Conservation (phyloP, 352 stramenopile species). For the Peronospora farinosa region DNA sequence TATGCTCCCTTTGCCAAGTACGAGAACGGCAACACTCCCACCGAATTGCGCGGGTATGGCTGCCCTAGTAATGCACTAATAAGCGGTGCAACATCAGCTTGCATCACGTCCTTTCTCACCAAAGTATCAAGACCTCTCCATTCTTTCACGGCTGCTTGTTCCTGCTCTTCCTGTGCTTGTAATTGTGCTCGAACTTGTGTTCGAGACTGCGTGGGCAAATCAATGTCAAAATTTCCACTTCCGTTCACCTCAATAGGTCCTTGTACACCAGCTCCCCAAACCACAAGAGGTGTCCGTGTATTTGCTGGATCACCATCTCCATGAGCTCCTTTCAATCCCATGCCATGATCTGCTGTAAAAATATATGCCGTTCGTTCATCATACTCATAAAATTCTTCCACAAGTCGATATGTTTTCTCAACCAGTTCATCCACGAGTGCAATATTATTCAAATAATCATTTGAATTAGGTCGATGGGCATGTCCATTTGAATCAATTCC, state of each 20-base stretch:
- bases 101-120: slow-evolving; percentile 74
- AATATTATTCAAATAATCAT: slow-evolving; percentile 82
- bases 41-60: slow-evolving; percentile 78
- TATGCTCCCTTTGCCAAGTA: slow-evolving; percentile 60
- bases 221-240: slow-evolving; percentile 36
- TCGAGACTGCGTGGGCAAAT: slow-evolving; percentile 66
- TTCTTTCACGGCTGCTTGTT: slow-evolving; percentile 31
- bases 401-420: slow-evolving; percentile 42
- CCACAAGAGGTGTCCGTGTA: slow-evolving; percentile 73
- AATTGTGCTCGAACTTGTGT: slow-evolving; percentile 54
- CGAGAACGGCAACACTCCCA: slow-evolving; percentile 68
- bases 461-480: slow-evolving; percentile 66
- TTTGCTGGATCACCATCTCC: slow-evolving; percentile 76
- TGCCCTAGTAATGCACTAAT: slow-evolving; percentile 64
- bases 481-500: slow-evolving; percentile 86
- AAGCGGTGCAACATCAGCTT: slow-evolving; percentile 75
- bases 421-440: slow-evolving; percentile 74
- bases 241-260: slow-evolving; percentile 12
- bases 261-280: slow-evolving; percentile 69
- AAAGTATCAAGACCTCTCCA: slow-evolving; percentile 45
- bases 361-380: slow-evolving; percentile 71
- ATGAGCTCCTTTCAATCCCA: slow-evolving; percentile 79
- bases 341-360: slow-evolving; percentile 82
- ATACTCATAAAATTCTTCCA: slow-evolving; percentile 65
- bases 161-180: slow-evolving; percentile 42